Base-by-base conservation (phyloP, 164 flowering plant species). In the Liquidambar formosana region DNA sequence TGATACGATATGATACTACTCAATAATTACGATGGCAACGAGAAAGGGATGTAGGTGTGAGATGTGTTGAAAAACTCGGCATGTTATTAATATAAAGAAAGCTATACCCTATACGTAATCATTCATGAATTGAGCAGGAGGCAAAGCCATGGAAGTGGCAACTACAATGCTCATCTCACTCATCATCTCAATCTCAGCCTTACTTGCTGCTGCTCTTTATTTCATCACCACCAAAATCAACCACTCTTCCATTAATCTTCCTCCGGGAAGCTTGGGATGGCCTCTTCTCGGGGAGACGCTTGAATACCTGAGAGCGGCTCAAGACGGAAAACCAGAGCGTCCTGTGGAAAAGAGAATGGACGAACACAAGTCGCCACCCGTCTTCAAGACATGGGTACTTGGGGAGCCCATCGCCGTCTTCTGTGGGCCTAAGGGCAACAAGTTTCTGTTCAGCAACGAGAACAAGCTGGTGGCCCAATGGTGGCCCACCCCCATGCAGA, bases 241-340 rank as follows among this genome's bases (percentile, higher is more conserved):
- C 10, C 12, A 41, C 47, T 43, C 14, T 59, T 51, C 63, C 46
- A 63, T 15, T 14, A 27, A 66, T 13, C 76, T 75, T 41, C 81
- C 84, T 59, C 84, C 82, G 0, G 82, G 84, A 10, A 76, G 70
- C 60, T 23, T 27, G 1, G 82, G 84, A 9, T 76, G 74, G 80
- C 84, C 82, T 0, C 3, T 74, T 10, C 15, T 79, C 0, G 84
- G 82, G 13, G 82, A 81, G 49, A 71, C 78, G 1, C 52, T 81
- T 8, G 65, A 56, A 15, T 70, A 60, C 51, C 19, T 75, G 2
- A 2, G 33, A 3, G 41, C 77, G 0, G 26, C 23, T 16, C 11
- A 23, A 15, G 9, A 41, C 5, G 76, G 75, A 21, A 28, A 15
- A 11, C 80, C 80, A 0, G 71, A 57, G 52, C 68, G 21, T 1